Evolutionary conservation across 257 asterid genomes (phyloP), one percentile per base, ranked within the genome.

Genomic region (Solanum gracilifrons): DNA sequence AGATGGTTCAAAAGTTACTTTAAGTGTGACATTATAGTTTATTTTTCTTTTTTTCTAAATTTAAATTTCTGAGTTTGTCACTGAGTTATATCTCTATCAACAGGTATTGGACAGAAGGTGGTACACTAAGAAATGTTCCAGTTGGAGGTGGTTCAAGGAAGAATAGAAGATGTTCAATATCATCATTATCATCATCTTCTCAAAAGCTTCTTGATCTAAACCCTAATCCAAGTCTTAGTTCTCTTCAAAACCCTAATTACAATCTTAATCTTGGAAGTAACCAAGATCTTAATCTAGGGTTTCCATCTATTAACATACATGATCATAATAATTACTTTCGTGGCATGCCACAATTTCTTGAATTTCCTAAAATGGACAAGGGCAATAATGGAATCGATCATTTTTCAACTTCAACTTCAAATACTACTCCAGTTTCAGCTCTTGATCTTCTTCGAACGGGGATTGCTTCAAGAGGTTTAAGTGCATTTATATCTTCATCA

Each of bases 41-140:
- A 5, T 2, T 25, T 12, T 31, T 18, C 4, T 7, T 31, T 33
- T 16, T 18, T 35, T 2, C 2, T 5, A 32, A 71, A 72, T 72
- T 33, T 3, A 51, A 51, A 51, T 51, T 51, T 51, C 8, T 73
- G 29, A 20, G 1, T 73, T 9, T 0, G 9, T 33, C 27, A 33
- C 29, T 33, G 29, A 18, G 23, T 25, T 43, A 41, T 77, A 15
- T 25, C 18, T 77, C 15, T 32, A 1, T 77, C n/a, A 2, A 15
- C 9, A 79, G 85, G 90, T 95, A 95, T n/a, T 95, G 98, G 98
- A 95, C 98, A 2, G 94, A 91, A 83, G 98, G 98, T 21, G 98
- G 98, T 82, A 94, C 96, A 66, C 93, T 95, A 55, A 89, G 98
- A 71, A 95, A 92, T 23, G 94, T 95, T 13, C 98, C 98, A 2